Evolutionary conservation across 768 basidiomycete species (phyloP).

Genomic region (Chalciporus pseudorubinellus): DNA sequence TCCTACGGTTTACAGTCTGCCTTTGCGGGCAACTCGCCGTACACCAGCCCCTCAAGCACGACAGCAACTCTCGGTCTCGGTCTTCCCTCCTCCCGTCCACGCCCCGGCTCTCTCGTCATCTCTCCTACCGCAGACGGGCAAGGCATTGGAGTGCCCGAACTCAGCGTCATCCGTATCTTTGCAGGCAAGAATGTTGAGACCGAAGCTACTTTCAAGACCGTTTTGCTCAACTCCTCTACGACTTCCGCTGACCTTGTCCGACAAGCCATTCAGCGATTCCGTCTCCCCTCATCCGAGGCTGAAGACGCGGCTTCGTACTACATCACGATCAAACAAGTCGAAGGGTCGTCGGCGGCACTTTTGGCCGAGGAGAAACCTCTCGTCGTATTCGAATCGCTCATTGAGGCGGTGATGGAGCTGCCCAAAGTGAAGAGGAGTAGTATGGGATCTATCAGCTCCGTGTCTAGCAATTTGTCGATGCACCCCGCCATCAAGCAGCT

Average conservation of each 20-base stretch:
- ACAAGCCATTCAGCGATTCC: constrained; percentile 94
- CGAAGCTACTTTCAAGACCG: constrained; percentile 98
- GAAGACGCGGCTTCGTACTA: constrained; percentile 67
- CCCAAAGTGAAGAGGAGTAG: constrained; percentile 92
- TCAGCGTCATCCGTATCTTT: constrained; percentile 95
- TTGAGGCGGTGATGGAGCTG: constrained; percentile 74
- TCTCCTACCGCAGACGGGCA: constrained; percentile 60
- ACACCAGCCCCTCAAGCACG: constrained; percentile 37
- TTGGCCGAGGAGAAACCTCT: constrained; percentile 76
- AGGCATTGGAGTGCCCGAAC: constrained; percentile 65
- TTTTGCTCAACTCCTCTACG: constrained; percentile 84
- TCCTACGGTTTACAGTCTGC: constrained; percentile 76
- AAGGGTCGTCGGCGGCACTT: constrained; percentile 77
- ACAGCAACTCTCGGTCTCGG: constrained; percentile 46
- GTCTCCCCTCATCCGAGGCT: constrained; percentile 60
- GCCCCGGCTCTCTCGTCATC: constrained; percentile 77
- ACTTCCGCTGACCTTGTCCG: constrained; percentile 80
- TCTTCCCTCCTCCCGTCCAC: constrained; percentile 52
- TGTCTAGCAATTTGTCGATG: constrained; percentile 87
- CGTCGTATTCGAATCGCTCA: constrained; percentile 83
- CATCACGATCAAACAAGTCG: constrained; percentile 90
- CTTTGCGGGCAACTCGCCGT: constrained; percentile 48
- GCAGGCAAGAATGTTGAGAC: constrained; percentile 88
- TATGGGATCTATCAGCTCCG: constrained; percentile 91
- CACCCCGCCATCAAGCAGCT: constrained; percentile 94